phyloP scores from a whole-genome alignment of 495 filamentous ascomycete species.

The Aspergillus cavernicola region DNA sequence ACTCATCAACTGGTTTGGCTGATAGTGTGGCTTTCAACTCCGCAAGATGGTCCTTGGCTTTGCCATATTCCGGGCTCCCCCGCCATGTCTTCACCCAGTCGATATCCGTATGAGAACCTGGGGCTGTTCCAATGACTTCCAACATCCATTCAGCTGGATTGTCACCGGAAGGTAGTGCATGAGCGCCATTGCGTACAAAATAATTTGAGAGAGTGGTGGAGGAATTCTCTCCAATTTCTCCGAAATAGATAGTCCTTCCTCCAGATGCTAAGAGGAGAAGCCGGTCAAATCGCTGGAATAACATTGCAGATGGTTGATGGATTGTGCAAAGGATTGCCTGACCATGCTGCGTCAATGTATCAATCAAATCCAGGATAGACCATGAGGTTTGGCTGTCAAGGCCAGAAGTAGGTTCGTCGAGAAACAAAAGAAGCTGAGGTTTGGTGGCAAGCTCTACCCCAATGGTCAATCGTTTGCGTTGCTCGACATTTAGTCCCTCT shows the following conservation, averaged over 20 bases:
- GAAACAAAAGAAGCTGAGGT: constrained; percentile 80
- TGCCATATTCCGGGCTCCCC: constrained; percentile 64
- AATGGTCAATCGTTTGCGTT: constrained; percentile 84
- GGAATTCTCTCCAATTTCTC: constrained; percentile 80
- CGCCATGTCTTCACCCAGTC: constrained; percentile 86
- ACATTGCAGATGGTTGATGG: constrained; percentile 89
- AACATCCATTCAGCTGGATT: constrained; percentile 97
- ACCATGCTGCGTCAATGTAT: constrained; percentile 82
- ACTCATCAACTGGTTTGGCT: constrained; percentile 70
- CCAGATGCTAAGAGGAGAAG: constrained; percentile 79
- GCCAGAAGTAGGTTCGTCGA: constrained; percentile 91
- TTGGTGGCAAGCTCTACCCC: constrained; percentile 88
- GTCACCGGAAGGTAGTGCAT: constrained; percentile 64
- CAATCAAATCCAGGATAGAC: constrained; percentile 82
- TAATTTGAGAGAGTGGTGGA: constrained; percentile 65
- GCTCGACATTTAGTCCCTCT: constrained; percentile 81
- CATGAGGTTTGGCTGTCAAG: constrained; percentile 87
- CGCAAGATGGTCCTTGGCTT: constrained; percentile 65
- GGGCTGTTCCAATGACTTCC: constrained; percentile 87
- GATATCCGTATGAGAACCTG: constrained; percentile 68
- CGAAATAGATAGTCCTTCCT: constrained; percentile 86
- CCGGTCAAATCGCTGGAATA: constrained; percentile 93
- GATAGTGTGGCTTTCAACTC: constrained; percentile 59
- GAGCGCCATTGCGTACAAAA: constrained; percentile 76
- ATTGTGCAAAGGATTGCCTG: constrained; percentile 95